Evolutionary conservation across 1,284 basidiomycete genomes (phyloP), one percentile per base, ranked within the genome.

Genomic region (Naganishia sp.): DNA sequence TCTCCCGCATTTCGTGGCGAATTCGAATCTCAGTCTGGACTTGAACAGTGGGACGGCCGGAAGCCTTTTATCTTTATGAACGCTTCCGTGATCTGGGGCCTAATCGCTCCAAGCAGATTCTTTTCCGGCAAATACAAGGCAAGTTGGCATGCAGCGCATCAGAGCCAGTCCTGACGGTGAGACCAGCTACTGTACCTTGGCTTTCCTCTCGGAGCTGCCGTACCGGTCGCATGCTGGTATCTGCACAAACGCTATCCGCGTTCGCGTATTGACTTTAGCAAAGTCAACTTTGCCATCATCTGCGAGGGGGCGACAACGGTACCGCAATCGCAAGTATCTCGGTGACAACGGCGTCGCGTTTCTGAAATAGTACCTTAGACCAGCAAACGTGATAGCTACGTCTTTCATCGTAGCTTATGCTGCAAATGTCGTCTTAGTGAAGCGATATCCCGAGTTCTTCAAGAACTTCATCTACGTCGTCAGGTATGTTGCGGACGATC

Each of bases 351-450:
- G 18, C 36, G 18, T 55, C 4, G 11, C 16, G 42, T 15, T 42
- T 16, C 48, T 18, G 48, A 50, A n/a, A 46, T 69, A 70, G 16
- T 72, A 73, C 0, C 71, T 72, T 4, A 78, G 78, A 28, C 82
- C 83, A 0, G 79, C 82, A 15, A 83, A 83, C 70, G 78, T 83
- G 72, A 83, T 83, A 68, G 73, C 82, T 46, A 78, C 77, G 1
- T 79, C 80, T 15, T 75, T 80, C 48, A 72, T 79, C 18, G 76
- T 77, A 10, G 79, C 82, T 2, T 77, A 77, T 15, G 72, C 69
- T 64, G 79, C 72, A 68, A 82, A 79, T 74, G 76, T 74, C 54
- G 79, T 72, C 70, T 73, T 75, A 52, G 79, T 70, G 42, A 80
- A 74, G 64, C 65, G 68, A 21, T 74, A 75, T 64, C 77, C 77